phyloP scores from a whole-genome alignment of 2,329 filamentous ascomycete species.

The Arthrinium phaeospermum region DNA sequence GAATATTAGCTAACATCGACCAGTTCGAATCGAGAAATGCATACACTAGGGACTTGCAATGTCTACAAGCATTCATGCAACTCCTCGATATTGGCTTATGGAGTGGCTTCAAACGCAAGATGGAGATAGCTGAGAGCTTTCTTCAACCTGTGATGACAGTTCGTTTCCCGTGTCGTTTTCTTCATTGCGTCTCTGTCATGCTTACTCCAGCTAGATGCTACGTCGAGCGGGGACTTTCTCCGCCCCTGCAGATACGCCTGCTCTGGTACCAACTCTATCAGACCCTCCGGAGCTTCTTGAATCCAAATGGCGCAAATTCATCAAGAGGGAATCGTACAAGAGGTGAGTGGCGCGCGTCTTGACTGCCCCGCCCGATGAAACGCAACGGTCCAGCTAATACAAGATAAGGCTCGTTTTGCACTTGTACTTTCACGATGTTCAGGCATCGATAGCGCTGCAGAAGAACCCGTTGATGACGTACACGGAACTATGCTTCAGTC shows the following conservation, averaged over 20 bases:
- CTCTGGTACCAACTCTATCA: conserved; percentile 27
- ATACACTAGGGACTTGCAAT: conserved; percentile 55
- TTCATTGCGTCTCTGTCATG: background rate
- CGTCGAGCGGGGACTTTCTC: conserved; percentile 48
- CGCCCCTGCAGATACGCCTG: conserved; percentile 29
- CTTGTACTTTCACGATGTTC: conserved; percentile 34
- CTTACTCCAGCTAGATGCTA: conserved; percentile 49
- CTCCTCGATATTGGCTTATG: conserved; percentile 60
- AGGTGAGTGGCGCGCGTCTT: conserved; percentile 24
- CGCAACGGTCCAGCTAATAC: background rate
- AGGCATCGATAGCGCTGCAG: conserved; percentile 34
- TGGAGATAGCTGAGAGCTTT: conserved; percentile 65
- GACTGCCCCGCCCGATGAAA: too few relatives aligned
- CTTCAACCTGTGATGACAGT: conserved; percentile 57
- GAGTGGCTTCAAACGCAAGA: conserved; percentile 64
- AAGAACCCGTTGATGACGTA: conserved; percentile 32
- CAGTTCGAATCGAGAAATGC: conserved; percentile 56
- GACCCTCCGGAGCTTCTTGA: conserved; percentile 32
- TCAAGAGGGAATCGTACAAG: conserved; percentile 36
- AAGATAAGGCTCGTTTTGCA: conserved; percentile 33
- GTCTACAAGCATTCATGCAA: conserved; percentile 56
- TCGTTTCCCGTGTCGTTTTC: background rate
- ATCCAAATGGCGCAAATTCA: conserved; percentile 35
- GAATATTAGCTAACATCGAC: conserved; percentile 13
- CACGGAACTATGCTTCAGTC: conserved; percentile 33